Percentiles rank a stretch among this genome's conserved stretches.
Conservation (phyloP, 495 filamentous ascomycete genomes). For the Neurospora sp. region DNA sequence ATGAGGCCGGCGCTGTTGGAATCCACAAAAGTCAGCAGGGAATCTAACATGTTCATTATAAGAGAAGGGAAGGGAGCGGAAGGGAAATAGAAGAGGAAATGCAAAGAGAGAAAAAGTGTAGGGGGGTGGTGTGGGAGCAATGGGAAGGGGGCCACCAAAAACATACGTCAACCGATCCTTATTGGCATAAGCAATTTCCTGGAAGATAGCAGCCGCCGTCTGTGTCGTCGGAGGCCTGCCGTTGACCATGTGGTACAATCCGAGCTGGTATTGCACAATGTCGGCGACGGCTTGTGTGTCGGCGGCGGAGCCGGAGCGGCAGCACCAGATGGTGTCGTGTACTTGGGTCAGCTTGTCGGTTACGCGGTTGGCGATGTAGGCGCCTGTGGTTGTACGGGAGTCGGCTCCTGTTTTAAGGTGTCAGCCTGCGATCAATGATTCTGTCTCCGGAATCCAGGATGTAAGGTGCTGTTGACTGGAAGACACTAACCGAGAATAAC, state of each 20-base stretch:
- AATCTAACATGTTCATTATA: neutral
- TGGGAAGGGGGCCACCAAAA: neutral
- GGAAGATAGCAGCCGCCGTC: constrained; percentile 88
- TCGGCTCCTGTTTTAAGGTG: constrained; percentile 54
- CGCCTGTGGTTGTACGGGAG: constrained; percentile 94
- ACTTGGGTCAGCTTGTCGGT: constrained; percentile 99
- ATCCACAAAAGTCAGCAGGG: neutral
- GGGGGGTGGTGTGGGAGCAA: neutral
- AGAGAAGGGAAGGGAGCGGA: neutral
- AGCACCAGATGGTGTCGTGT: constrained; percentile 99
- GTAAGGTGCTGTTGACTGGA: neutral
- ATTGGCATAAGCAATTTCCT: constrained; percentile 95
- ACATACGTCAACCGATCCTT: constrained; percentile 77
- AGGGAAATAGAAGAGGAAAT: neutral
- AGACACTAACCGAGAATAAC: constrained; percentile 69
- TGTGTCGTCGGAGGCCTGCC: constrained; percentile 83
- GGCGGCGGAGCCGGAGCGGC: constrained; percentile 88
- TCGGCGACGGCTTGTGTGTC: constrained; percentile 97
- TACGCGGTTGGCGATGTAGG: constrained; percentile 97
- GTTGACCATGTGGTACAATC: constrained; percentile 82
- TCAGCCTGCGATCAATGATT: neutral
- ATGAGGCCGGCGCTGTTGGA: constrained; percentile 78
- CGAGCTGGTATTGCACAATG: constrained; percentile 92
- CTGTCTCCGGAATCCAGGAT: neutral
- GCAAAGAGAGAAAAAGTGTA: neutral